Evolutionary conservation across 2,329 filamentous ascomycete species (phyloP).

Genomic region (Alternaria sp.): DNA sequence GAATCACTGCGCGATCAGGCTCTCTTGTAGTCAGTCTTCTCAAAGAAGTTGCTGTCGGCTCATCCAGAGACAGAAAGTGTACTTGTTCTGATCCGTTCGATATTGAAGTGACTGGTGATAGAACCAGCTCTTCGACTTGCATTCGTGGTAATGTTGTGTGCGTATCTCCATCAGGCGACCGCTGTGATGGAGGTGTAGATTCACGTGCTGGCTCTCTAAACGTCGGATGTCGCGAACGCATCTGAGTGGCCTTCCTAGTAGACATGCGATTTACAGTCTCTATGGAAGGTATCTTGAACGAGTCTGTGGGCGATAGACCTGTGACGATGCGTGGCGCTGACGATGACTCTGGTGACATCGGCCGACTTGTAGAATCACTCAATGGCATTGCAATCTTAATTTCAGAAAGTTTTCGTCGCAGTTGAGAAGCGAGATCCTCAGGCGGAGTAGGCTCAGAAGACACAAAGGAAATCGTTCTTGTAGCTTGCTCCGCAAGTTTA

Average conservation of each 20-base stretch:
- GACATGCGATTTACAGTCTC: neutral
- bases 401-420: neutral
- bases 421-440: neutral
- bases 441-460: neutral
- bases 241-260: neutral
- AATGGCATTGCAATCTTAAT: neutral
- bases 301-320: neutral
- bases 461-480: neutral
- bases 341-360: neutral
- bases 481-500: neutral
- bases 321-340: neutral
- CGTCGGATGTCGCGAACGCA: neutral
- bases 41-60: neutral
- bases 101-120: neutral
- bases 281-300: neutral
- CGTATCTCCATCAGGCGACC: neutral
- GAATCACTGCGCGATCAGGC: neutral
- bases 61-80: neutral
- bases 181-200: neutral
- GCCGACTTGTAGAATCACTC: neutral
- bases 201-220: neutral
- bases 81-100: neutral
- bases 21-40: neutral
- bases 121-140: neutral
- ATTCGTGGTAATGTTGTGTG: neutral